Base-by-base conservation (phyloP, 2,329 filamentous ascomycete genomes). In the Scytalidium lignicola region DNA sequence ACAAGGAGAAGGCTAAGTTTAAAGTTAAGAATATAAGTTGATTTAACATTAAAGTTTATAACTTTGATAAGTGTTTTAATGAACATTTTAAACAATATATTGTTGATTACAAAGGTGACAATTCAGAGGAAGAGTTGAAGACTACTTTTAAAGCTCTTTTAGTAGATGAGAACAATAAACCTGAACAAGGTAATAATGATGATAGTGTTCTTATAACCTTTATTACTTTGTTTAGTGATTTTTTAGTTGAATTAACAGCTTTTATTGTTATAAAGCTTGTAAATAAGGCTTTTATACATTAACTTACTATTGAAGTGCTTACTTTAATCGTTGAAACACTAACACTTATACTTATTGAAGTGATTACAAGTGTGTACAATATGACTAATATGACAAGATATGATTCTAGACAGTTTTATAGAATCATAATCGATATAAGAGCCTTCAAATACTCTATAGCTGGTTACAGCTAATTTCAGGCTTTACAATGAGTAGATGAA, bases 401-500 rank as follows among this genome's bases (percentile, higher is more conserved):
- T 37, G 15, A 13, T 5, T 37, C 32, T 4, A 5, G 15, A 37
- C 4, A 13, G 32, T 37, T 37, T 37, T n/a, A 37, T 37, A n/a
- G n/a, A 37, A 17, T 37, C 32, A 37, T 37, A 17, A 37, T 37
- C 15, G n/a, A 37, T 37, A 37, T 13, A 37, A n/a, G 15, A 5
- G 32, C n/a, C n/a, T 9, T 13, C 7, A 2, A 45, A n/a, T 50
- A n/a, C 17, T 48, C 51, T 40, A 41, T 39, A 28, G 40, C 10
- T 23, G n/a, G 32, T 8, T 13, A 41, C 37, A 17, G 44, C 41
- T 44, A 18, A 32, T 21, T 28, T 21, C 23, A 19, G 13, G 12
- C 17, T 15, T 43, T 48, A 46, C 42, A 41, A 4, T 12, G 10
- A 18, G 7, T 32, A 9, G 63, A 15, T 5, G 15, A 37, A 5